Evolutionary conservation across 768 basidiomycete genomes (phyloP), one percentile per base, ranked within the genome.

Genomic region (Rubroboletus satanas): DNA sequence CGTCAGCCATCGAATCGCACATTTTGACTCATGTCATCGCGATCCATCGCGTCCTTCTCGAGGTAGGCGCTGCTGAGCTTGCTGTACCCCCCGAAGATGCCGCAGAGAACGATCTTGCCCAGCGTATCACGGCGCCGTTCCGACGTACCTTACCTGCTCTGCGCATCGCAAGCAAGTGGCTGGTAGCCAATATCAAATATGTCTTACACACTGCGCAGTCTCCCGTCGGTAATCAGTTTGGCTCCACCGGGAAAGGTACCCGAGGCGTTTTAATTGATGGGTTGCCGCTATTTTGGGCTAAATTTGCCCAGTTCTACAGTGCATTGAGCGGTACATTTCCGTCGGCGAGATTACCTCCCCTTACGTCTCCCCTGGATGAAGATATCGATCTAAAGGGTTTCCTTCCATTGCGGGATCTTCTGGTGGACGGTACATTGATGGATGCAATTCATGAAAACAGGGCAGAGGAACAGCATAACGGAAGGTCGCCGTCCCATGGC

Each of bases 321-420:
- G 73, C 79, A 12, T 73, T 98, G 47, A 74, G 75, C 15, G 70
- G 74, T 15, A 74, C 83, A 0, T 99, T 98, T 71, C 93, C 95
- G 1, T 62, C 71, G 6, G 75, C 76, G 8, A 77, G 74, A 42
- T 70, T 95, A 32, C 87, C 89, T 2, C 60, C 69, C 18, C 71
- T 91, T 26, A 74, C 71, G 8, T 76, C 77, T 1, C 81, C 84
- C 26, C 72, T 99, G 56, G 93, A 97, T 55, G 97, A 99, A 71
- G 96, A 99, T 67, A 71, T 85, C 7, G 94, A 98, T 45, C 80
- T 94, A 75, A 78, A 79, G 32, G 96, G 96, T 0, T 98, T 96
- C 67, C 72, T 87, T 32, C 97, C 97, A 11, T 73, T 98, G 46
- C 82, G 82, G 50, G 79, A 81, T 39, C 72, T 83, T 45, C 79